phyloP scores from a whole-genome alignment of 768 basidiomycete species.

The Pulveroboletus sp. region DNA sequence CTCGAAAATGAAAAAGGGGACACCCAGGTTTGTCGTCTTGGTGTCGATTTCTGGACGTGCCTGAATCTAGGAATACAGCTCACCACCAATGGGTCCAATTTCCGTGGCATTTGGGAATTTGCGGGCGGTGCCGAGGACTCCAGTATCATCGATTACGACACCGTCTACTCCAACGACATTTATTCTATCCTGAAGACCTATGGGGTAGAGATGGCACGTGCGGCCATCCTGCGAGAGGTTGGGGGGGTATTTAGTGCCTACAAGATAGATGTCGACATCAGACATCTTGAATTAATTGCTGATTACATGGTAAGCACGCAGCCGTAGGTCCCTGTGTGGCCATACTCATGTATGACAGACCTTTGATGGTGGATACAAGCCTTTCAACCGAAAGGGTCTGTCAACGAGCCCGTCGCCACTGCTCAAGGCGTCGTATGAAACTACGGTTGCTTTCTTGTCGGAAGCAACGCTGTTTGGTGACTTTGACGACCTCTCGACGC shows the following conservation, averaged over 20 bases:
- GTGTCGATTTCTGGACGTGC: neutral
- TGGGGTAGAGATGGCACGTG: conserved; percentile 95
- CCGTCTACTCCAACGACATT: conserved; percentile 93
- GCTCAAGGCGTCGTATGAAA: conserved; percentile 97
- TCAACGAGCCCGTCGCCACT: conserved; percentile 92
- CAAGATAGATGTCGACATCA: conserved; percentile 90
- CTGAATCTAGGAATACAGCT: conserved; percentile 43
- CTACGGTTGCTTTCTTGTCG: conserved; percentile 88
- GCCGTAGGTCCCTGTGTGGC: neutral
- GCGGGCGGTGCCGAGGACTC: conserved; percentile 48
- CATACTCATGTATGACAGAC: conserved; percentile 53
- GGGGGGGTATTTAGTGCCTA: conserved; percentile 90
- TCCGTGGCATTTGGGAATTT: conserved; percentile 85
- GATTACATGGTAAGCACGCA: conserved; percentile 88
- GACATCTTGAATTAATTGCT: conserved; percentile 95
- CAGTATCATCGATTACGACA: conserved; percentile 69
- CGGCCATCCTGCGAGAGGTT: conserved; percentile 88
- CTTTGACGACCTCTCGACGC: conserved; percentile 88
- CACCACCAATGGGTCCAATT: conserved; percentile 91
- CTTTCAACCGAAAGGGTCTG: conserved; percentile 96
- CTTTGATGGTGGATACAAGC: conserved; percentile 96
- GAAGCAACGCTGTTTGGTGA: conserved; percentile 95
- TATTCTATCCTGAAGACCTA: conserved; percentile 88
- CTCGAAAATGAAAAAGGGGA: conserved; percentile 48
- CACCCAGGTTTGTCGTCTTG: conserved; percentile 38